A percentile compares a stretch with the other conserved stretches of the same genome.
Evolutionary conservation across 202 grass and related monocot genomes (phyloP).

Genomic region (Panicum hallii): DNA sequence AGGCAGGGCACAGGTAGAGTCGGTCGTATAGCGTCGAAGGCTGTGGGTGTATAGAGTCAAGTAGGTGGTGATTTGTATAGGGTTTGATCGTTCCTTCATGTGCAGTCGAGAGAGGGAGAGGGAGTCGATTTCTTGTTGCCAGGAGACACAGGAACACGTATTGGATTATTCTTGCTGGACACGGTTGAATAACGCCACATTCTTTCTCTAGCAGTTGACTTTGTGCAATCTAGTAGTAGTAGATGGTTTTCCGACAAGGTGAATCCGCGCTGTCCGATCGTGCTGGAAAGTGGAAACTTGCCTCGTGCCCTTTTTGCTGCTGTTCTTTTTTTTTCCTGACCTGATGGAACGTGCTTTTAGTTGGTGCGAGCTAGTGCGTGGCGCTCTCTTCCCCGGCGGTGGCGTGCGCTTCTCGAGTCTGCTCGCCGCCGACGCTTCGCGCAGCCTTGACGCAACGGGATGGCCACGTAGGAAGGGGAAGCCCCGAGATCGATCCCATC

Average conservation of each 20-base stretch:
- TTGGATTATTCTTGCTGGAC: constrained; percentile 55
- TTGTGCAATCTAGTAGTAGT: background rate
- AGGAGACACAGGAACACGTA: background rate
- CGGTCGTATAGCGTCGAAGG: constrained; percentile 10
- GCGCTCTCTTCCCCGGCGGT: background rate
- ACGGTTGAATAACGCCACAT: constrained; percentile 37
- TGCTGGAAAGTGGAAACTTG: background rate
- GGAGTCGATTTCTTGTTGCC: constrained; percentile 17
- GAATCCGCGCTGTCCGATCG: background rate
- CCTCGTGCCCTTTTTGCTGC: too few species aligned
- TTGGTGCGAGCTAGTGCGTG: background rate
- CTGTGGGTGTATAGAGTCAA: constrained; percentile 3
- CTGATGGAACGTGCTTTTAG: background rate
- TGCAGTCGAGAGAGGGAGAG: constrained; percentile 19
- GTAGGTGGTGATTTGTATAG: background rate
- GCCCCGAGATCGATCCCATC: too few species aligned
- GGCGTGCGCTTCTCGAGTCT: background rate
- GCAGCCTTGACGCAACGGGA: constrained; percentile 7
- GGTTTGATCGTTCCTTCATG: constrained; percentile 1
- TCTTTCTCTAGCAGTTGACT: constrained; percentile 41
- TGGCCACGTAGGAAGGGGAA: background rate
- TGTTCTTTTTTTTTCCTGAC: too few species aligned
- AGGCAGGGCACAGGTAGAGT: background rate
- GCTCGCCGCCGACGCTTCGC: background rate
- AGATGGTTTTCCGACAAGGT: background rate